Conservation (phyloP, 108 stramenopile genomes). For the Fistulifera solaris region DNA sequence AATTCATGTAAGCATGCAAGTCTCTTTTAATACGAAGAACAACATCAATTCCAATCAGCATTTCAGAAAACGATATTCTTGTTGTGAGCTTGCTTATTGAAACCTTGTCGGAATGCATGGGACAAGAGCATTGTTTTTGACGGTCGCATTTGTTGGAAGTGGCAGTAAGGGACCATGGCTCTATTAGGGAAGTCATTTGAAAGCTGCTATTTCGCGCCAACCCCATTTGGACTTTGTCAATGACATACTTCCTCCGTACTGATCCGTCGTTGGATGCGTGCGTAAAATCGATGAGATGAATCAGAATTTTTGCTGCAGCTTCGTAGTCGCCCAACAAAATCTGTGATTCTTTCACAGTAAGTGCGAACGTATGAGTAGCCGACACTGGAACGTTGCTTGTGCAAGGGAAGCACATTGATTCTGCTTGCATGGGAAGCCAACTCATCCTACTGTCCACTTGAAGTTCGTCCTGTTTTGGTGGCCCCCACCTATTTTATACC, state of each 20-base stretch:
- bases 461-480: too few relatives aligned
- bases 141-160: constrained; percentile 11
- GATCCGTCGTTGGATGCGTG: too few relatives aligned
- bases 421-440: neutral
- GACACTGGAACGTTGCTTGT: too few relatives aligned
- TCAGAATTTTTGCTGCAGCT: too few relatives aligned
- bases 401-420: too few relatives aligned
- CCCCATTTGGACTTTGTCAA: neutral
- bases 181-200: constrained; percentile 26
- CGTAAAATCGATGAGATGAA: too few relatives aligned
- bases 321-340: too few relatives aligned
- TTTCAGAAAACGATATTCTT: constrained; percentile 52
- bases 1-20: neutral
- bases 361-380: too few relatives aligned
- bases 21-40: constrained; percentile 14
- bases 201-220: neutral
- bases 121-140: constrained; percentile 5
- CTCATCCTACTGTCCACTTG: neutral
- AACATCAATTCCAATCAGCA: constrained; percentile 47
- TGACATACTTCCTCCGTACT: too few relatives aligned
- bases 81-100: constrained; percentile 36
- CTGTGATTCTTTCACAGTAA: too few relatives aligned
- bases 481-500: constrained; percentile 32
- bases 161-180: constrained; percentile 26
- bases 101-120: constrained; percentile 15